Base-by-base conservation (phyloP, 2,329 filamentous ascomycete genomes). In the Penicillium palitans region DNA sequence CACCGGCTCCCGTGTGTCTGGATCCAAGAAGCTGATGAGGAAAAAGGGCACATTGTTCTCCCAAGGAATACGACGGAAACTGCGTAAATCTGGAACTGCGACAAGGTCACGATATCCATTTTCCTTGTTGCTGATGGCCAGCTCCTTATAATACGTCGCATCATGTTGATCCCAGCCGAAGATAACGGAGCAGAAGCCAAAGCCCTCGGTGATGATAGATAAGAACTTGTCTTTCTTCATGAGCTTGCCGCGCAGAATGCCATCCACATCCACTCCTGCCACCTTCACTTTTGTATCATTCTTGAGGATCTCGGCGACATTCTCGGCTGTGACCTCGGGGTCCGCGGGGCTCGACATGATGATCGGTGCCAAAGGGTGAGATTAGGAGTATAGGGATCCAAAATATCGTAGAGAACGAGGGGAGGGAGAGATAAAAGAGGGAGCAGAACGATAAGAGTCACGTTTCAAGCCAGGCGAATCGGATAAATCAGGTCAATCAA, bases 131-230 rank as follows among this genome's bases (percentile, higher is more conserved):
- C 90, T 95, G 74, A 96, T 89, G 70, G 85, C 84, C 63, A 96
- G 84, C 77, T 96, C 92, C 67, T 84, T 86, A 73, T 90, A 88
- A 75, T 96, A 97, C 12, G 91, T 96, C 79, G 87, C 83, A 71
- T 97, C 93, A 76, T 97, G 92, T 91, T 96, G 96, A 76, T 97
- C 92, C 93, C 93, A 96, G 73, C 93, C 92, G 70, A 96, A 96
- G 64, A 96, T 87, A 66, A 96, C 91, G 21, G 90, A 95, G 80
- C 93, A 96, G 81, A 96, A 96, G 54, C 92, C 93, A 68, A 96
- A 96, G 52, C 92, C 93, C 45, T 86, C 83, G 42, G 84, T 77
- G n/a, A 88, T 88, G 53, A 96, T 84, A 31, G 90, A 91, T 39
- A 96, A 80, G 76, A 97, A 96, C 79, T 97, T 96, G 73, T 88